Evolutionary conservation across 306 rosid species (phyloP).

Genomic region (Medicago arabica): DNA sequence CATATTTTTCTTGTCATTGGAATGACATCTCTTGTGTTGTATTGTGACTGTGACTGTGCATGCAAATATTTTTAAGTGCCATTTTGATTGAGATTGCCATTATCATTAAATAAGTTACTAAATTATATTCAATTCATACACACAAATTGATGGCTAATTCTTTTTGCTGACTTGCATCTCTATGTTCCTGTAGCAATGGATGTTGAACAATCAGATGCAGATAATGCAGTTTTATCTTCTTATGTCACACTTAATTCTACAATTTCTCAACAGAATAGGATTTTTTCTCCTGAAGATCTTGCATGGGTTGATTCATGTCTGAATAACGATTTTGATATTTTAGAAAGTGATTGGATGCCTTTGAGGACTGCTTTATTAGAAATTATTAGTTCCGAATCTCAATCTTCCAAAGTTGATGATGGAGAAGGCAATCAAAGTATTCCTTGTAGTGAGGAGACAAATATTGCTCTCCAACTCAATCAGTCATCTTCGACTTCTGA

Average conservation of each 20-base stretch:
- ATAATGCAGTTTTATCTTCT: slow-evolving; percentile 39
- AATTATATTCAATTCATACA: not conserved
- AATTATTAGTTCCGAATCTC: slow-evolving; percentile 54
- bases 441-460: slow-evolving; percentile 36
- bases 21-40: slow-evolving; percentile 8
- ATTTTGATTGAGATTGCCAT: not conserved
- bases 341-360: slow-evolving; percentile 57
- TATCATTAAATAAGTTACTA: slow-evolving; percentile 2
- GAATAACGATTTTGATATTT: slow-evolving; percentile 35
- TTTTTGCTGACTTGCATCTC: slow-evolving; percentile 25
- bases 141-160: not conserved
- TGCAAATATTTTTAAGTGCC: slow-evolving; percentile 2
- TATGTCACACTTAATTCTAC: slow-evolving; percentile 30
- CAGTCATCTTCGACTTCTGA: slow-evolving; percentile 35
- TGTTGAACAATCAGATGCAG: slow-evolving; percentile 28
- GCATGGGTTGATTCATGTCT: slow-evolving; percentile 83
- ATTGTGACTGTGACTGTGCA: not conserved
- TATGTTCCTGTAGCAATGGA: slow-evolving; percentile 50
- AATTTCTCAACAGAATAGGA: slow-evolving; percentile 25
- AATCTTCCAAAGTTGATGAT: slow-evolving; percentile 27
- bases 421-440: slow-evolving; percentile 40
- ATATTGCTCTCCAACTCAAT: slow-evolving; percentile 31
- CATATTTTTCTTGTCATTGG: not conserved
- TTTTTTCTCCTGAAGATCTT: slow-evolving; percentile 67
- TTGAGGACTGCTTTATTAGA: slow-evolving; percentile 66